Conservation (phyloP, 2,329 filamentous ascomycete genomes). For the Neofusicoccum sp. region DNA sequence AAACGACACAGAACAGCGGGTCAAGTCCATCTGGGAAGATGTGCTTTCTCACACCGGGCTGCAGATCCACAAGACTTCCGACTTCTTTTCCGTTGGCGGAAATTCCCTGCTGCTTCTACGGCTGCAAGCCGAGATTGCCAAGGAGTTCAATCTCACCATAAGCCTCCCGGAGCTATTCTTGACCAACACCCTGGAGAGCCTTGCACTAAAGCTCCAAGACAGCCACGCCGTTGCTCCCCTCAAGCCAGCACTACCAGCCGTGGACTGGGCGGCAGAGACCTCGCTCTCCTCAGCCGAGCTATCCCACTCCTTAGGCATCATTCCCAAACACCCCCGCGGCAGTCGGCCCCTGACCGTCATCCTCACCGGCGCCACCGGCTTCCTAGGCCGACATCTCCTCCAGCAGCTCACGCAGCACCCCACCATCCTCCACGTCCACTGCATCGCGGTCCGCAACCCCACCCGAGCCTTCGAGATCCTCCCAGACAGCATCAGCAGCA, state of each 20-base stretch:
- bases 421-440: constrained; percentile 15
- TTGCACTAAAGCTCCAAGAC: no score
- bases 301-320: no score
- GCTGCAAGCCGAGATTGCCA: constrained; percentile 38
- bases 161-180: neutral
- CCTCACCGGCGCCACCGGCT: constrained; percentile 23
- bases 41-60: no score
- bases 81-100: constrained; percentile 42
- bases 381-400: constrained; percentile 19
- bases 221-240: no score
- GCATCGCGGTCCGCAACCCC: constrained; percentile 21
- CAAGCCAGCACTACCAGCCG: no score
- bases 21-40: no score
- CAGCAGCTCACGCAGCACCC: neutral
- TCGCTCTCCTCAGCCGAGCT: no score
- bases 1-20: no score
- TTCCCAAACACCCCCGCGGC: constrained; percentile 20
- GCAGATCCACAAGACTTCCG: constrained; percentile 13
- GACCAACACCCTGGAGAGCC: neutral
- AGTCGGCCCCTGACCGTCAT: neutral
- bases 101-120: constrained; percentile 39
- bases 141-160: constrained; percentile 31
- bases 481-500: no score
- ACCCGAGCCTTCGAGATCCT: no score
- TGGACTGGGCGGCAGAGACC: neutral